Conservation (phyloP, 257 asterid species). For the Przewalskia tangutica region DNA sequence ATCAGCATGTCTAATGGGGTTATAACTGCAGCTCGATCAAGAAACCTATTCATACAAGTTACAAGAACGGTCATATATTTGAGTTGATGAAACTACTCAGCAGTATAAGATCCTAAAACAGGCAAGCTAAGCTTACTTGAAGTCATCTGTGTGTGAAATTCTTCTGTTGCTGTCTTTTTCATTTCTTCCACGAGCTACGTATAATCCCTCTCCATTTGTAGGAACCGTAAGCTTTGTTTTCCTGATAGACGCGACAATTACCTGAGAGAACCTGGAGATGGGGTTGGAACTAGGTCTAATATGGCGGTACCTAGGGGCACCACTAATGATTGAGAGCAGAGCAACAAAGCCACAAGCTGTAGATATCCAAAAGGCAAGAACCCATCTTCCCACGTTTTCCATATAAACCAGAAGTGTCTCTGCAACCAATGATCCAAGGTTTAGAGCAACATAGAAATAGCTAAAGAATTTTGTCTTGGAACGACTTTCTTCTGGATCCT, state of each 20-base stretch:
- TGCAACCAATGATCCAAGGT: constrained; percentile 65
- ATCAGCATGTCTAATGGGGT: constrained; percentile 37
- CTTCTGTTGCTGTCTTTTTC: constrained; percentile 34
- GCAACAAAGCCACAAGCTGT: constrained; percentile 60
- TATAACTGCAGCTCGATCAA: constrained; percentile 61
- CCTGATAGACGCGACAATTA: constrained; percentile 54
- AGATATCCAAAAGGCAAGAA: constrained; percentile 73
- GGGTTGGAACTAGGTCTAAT: constrained; percentile 59
- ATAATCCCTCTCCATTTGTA: constrained; percentile 41
- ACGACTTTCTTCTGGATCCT: constrained; percentile 45
- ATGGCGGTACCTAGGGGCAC: constrained; percentile 48
- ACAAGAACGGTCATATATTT: neutral
- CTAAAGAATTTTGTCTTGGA: constrained; percentile 56
- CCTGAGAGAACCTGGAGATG: constrained; percentile 53
- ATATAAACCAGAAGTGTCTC: constrained; percentile 62
- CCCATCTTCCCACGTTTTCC: constrained; percentile 62
- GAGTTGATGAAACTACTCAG: neutral
- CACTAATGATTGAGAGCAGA: constrained; percentile 35
- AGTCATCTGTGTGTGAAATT: constrained; percentile 47
- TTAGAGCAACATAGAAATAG: constrained; percentile 66
- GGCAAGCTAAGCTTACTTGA: constrained; percentile 35
- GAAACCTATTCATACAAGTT: constrained; percentile 36
- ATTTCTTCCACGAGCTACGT: constrained; percentile 30
- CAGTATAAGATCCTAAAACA: neutral
- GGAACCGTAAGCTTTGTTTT: constrained; percentile 37